phyloP scores from a whole-genome alignment of 2,329 filamentous ascomycete species.

The Neurospora crassa region DNA sequence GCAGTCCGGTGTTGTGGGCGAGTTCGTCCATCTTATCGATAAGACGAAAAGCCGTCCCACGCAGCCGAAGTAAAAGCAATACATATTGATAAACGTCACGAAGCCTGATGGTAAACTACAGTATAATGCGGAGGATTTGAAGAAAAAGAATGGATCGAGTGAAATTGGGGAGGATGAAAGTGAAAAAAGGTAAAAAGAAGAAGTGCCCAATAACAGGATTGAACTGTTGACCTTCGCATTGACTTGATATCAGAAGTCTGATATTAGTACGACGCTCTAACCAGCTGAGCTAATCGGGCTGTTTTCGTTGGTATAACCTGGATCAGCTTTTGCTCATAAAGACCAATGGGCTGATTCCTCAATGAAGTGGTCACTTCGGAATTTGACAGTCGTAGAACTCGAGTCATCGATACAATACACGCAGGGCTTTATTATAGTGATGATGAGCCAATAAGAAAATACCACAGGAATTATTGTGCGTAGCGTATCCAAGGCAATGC shows the following conservation, averaged over 20 bases:
- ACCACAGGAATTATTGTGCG: neutral
- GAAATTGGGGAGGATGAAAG: too few species aligned
- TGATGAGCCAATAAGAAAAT: neutral
- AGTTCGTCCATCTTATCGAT: neutral
- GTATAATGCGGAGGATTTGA: too few species aligned
- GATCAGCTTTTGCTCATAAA: too few species aligned
- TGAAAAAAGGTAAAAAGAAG: neutral
- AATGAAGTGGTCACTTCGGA: too few species aligned
- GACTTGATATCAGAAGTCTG: too few species aligned
- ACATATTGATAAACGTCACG: too few species aligned
- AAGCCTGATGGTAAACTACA: too few species aligned
- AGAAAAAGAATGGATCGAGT: neutral
- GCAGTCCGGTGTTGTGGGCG: neutral
- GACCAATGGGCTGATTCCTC: too few species aligned
- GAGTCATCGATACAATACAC: accelerated
- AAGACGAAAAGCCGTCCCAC: neutral
- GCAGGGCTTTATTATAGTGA: neutral
- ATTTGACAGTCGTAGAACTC: neutral
- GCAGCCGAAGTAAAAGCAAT: neutral
- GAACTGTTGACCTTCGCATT: too few species aligned
- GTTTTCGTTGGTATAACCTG: neutral
- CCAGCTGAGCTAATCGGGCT: neutral
- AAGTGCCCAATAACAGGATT: neutral
- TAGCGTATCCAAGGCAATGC: neutral
- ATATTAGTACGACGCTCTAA: neutral